A percentile compares a stretch with the other conserved stretches of the same genome.
Conservation (phyloP, 768 basidiomycete species). For the Panaeolus papilionaceus region DNA sequence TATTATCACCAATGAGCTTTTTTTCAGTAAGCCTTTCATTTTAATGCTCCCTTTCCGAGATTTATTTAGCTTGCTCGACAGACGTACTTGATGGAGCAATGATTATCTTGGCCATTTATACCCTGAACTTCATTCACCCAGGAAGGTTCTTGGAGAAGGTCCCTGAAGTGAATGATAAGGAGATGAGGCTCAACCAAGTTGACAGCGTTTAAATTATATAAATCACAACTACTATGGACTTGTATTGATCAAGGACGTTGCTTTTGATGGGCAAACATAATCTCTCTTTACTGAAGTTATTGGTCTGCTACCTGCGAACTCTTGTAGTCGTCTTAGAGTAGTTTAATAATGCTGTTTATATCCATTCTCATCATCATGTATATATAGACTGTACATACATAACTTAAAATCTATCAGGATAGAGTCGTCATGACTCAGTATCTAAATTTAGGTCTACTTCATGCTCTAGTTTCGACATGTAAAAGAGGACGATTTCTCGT, state of each 20-base stretch:
- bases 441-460: too few species aligned
- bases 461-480: too few species aligned
- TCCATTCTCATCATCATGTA: not conserved
- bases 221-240: too few species aligned
- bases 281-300: not conserved
- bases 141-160: conserved; percentile 36
- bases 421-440: too few species aligned
- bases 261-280: not conserved
- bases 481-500: too few species aligned
- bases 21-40: conserved; percentile 25
- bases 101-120: conserved; percentile 50
- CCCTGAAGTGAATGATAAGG: not conserved
- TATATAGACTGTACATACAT: too few species aligned
- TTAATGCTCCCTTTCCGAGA: not conserved
- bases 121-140: conserved; percentile 51
- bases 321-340: not conserved
- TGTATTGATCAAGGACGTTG: too few species aligned
- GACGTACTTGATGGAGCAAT: conserved; percentile 54
- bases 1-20: conserved; percentile 34
- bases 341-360: not conserved
- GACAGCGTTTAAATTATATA: not conserved
- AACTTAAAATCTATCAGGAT: too few species aligned
- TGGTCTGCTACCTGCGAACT: not conserved
- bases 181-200: not conserved
- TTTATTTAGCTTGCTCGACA: conserved; percentile 22